Evolutionary conservation across 139 green algal genomes (phyloP).

Genomic region (Chlorella sp.): DNA sequence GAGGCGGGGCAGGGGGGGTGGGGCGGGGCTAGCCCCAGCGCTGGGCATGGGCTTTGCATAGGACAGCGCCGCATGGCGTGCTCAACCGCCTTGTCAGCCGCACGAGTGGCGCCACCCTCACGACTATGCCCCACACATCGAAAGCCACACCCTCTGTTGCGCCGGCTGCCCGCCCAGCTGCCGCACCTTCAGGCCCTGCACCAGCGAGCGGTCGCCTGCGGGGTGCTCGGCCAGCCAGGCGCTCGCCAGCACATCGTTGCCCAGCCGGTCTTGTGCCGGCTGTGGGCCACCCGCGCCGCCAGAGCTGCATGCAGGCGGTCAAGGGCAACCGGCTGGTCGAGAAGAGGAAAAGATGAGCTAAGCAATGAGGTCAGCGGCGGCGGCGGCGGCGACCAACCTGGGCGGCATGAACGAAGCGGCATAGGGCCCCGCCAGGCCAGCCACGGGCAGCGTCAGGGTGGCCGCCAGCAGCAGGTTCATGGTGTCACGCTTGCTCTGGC

Average conservation of each 20-base stretch:
- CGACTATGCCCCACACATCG: too few relatives aligned
- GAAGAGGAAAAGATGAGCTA: neutral
- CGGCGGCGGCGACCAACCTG: slow-evolving; percentile 45
- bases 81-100: too few relatives aligned
- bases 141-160: too few relatives aligned
- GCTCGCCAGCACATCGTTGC: slow-evolving; percentile 82
- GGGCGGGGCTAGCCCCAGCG: too few relatives aligned
- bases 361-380: neutral
- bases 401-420: slow-evolving; percentile 82
- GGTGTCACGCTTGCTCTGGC: slow-evolving; percentile 82
- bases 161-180: too few relatives aligned
- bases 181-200: slow-evolving; percentile 95
- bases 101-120: too few relatives aligned
- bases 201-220: slow-evolving; percentile 85
- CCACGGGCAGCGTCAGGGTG: slow-evolving; percentile 71
- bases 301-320: slow-evolving; percentile 54
- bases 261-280: slow-evolving; percentile 93
- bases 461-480: slow-evolving; percentile 92
- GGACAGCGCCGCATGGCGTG: too few relatives aligned
- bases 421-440: slow-evolving; percentile 68
- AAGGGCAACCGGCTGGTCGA: neutral
- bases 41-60: too few relatives aligned
- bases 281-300: slow-evolving; percentile 79
- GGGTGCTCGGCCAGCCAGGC: slow-evolving; percentile 91
- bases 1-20: too few relatives aligned